Conservation (phyloP, 1,284 basidiomycete genomes). For the Pascua guehoae region DNA sequence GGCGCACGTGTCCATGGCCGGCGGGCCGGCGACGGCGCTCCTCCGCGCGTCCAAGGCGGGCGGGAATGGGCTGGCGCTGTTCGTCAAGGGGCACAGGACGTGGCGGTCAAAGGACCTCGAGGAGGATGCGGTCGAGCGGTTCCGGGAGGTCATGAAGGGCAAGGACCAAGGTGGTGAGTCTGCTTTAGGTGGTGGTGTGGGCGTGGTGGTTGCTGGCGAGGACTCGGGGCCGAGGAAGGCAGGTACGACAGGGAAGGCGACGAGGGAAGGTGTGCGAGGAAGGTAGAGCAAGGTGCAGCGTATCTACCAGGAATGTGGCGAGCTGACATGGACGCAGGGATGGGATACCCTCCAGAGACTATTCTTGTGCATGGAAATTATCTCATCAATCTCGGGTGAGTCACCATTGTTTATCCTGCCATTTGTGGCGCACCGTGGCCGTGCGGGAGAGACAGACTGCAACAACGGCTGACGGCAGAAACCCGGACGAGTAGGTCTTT, state of each 20-base stretch:
- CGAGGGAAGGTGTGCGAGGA: neutral
- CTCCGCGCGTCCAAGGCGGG: constrained; percentile 69
- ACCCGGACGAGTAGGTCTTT: constrained; percentile 63
- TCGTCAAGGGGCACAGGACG: constrained; percentile 76
- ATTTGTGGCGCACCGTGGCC: no score
- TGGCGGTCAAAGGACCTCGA: constrained; percentile 66
- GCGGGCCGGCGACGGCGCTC: constrained; percentile 71
- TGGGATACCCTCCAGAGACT: constrained; percentile 59
- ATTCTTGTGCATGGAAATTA: constrained; percentile 81
- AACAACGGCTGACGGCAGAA: constrained; percentile 36
- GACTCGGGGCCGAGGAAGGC: neutral
- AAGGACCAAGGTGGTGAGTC: constrained; percentile 39
- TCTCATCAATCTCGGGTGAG: constrained; percentile 68
- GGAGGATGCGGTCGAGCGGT: constrained; percentile 55
- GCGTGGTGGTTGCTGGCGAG: neutral
- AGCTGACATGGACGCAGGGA: constrained; percentile 28
- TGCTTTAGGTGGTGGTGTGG: neutral
- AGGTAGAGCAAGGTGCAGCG: no score
- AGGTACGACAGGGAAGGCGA: no score
- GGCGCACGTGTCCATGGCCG: constrained; percentile 75
- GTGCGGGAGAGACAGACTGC: no score
- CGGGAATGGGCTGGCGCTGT: constrained; percentile 76
- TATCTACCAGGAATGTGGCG: no score
- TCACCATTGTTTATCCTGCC: neutral
- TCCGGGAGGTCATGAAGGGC: constrained; percentile 57